Percentiles rank a stretch among this genome's conserved stretches.
phyloP scores from a whole-genome alignment of 1,139 yeast genomes.

The Saccharomyces hybrid region DNA sequence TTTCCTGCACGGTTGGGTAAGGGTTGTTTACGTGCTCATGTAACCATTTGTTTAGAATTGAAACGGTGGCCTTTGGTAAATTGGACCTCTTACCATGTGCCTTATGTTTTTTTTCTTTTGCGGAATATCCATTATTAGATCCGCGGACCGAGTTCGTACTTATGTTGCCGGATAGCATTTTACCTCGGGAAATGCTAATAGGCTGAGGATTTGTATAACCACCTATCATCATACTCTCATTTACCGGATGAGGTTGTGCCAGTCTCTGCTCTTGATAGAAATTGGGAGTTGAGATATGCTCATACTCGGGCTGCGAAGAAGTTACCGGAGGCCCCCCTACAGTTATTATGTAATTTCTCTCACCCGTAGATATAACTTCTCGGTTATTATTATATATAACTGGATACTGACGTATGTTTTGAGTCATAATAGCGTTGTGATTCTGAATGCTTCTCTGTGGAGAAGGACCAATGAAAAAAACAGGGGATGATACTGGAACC shows the following conservation, averaged over 20 bases:
- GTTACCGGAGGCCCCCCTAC: not conserved
- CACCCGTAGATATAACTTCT: not conserved
- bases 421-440: not conserved
- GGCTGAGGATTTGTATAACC: not conserved
- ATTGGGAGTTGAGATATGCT: not conserved
- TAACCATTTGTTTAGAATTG: slow-evolving; percentile 74
- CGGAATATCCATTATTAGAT: not conserved
- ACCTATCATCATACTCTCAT: not conserved
- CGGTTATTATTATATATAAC: not conserved
- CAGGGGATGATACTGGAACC: not conserved
- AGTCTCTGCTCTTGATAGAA: not conserved
- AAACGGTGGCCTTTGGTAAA: slow-evolving; percentile 83
- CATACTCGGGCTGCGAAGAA: not conserved
- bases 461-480: not conserved
- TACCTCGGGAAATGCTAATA: not conserved
- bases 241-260: not conserved
- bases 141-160: not conserved
- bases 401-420: not conserved
- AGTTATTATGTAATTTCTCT: not conserved
- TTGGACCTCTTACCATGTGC: slow-evolving; percentile 45
- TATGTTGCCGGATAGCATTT: not conserved
- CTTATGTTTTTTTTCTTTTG: not conserved
- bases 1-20: slow-evolving; percentile 87
- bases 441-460: not conserved
- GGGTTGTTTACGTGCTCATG: slow-evolving; percentile 83